A percentile compares a stretch with the other conserved stretches of the same genome.
phyloP scores from a whole-genome alignment of 2,329 filamentous ascomycete species.

The Cucurbitaria berberidis region DNA sequence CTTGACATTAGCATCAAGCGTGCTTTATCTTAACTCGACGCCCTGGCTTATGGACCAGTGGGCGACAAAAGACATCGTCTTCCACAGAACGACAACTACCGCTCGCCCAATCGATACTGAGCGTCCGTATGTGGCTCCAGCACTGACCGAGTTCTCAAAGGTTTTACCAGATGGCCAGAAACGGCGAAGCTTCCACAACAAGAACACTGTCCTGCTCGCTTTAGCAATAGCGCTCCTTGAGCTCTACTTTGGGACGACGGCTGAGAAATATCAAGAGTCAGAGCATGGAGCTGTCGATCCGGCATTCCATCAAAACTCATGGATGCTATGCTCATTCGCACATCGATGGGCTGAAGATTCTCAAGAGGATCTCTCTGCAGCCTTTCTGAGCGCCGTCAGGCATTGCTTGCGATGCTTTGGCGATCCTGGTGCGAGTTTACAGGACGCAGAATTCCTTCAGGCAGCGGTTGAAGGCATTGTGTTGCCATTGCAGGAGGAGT shows the following conservation, averaged over 20 bases:
- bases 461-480: slow-evolving; percentile 47
- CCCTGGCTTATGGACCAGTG: slow-evolving; percentile 47
- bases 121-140: slow-evolving; percentile 39
- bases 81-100: slow-evolving; percentile 30
- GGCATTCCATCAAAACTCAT: slow-evolving; percentile 31
- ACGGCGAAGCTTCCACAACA: slow-evolving; percentile 34
- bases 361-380: slow-evolving; percentile 45
- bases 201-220: slow-evolving; percentile 44
- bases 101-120: slow-evolving; percentile 36
- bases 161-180: slow-evolving; percentile 9
- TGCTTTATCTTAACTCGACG: slow-evolving; percentile 46
- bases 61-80: slow-evolving; percentile 43
- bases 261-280: slow-evolving; percentile 35
- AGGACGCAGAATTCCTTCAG: slow-evolving; percentile 44
- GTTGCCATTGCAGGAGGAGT: slow-evolving; percentile 46
- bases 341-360: slow-evolving; percentile 44
- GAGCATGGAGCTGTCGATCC: slow-evolving; percentile 23
- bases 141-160: slow-evolving; percentile 10
- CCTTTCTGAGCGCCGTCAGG: slow-evolving; percentile 42
- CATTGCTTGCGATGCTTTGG: slow-evolving; percentile 45
- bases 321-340: slow-evolving; percentile 40
- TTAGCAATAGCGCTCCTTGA: slow-evolving; percentile 45
- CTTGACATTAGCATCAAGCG: slow-evolving; percentile 45
- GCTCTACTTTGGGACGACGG: slow-evolving; percentile 46
- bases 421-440: slow-evolving; percentile 42